A percentile compares a stretch with the other conserved stretches of the same genome.
These are phyloP conservation scores for Aschersonia sp. DNA, from an alignment of 2,329 filamentous ascomycete species.

Conservation along the genomic window DNA sequence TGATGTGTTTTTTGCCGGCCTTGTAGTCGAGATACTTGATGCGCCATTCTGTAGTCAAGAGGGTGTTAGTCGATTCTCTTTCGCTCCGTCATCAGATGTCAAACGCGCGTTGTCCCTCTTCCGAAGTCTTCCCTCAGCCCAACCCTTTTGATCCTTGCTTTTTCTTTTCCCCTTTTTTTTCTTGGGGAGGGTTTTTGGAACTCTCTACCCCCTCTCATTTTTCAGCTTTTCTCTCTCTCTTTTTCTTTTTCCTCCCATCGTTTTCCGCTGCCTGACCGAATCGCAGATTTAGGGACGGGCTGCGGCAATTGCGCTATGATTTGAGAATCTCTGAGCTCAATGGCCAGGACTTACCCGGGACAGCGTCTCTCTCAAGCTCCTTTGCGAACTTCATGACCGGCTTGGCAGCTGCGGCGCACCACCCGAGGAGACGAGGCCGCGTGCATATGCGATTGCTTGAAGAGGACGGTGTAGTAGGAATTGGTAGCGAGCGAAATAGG, in stretches of 20 bases:
- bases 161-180: background rate
- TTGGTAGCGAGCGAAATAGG: background rate
- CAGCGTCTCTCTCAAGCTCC: conserved; percentile 29
- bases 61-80: background rate
- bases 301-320: too few relatives aligned
- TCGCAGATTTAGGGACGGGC: too few relatives aligned
- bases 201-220: background rate
- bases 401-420: conserved; percentile 4
- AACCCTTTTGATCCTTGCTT: background rate
- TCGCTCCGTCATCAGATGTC: background rate
- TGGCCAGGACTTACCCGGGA: conserved; percentile 49
- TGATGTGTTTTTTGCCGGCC: conserved; percentile 86
- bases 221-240: too few relatives aligned
- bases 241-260: too few relatives aligned
- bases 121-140: too few relatives aligned
- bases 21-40: conserved; percentile 94
- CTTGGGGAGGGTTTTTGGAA: too few relatives aligned
- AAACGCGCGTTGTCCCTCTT: too few relatives aligned
- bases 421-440: conserved; percentile 1
- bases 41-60: conserved; percentile 54
- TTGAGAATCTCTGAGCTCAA: background rate
- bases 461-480: background rate
- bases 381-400: conserved; percentile 8
- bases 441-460: background rate
- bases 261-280: too few relatives aligned